A percentile compares a stretch with the other conserved stretches of the same genome.
These are phyloP conservation scores for Podila horticola DNA, from an alignment of 192 early-diverging fungal species.

Conservation along the genomic window DNA sequence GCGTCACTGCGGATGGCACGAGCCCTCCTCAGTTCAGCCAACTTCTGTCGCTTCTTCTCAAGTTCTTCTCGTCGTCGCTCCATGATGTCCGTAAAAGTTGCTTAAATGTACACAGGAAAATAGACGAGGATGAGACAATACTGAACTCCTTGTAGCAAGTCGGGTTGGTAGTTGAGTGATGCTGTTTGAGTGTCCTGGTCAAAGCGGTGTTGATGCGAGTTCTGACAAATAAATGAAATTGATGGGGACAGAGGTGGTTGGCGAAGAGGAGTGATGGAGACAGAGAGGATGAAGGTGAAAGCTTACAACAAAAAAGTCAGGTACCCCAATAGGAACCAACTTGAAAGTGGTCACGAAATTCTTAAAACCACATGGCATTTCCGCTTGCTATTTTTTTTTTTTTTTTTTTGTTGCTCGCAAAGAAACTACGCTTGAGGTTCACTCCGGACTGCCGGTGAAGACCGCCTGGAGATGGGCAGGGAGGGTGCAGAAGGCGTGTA, in stretches of 20 bases:
- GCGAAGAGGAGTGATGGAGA: slow-evolving; percentile 1
- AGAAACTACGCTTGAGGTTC: not conserved
- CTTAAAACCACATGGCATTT: no score
- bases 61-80: slow-evolving; percentile 82
- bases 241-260: not conserved
- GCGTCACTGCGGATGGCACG: slow-evolving; percentile 79
- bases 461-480: slow-evolving; percentile 34
- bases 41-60: slow-evolving; percentile 91
- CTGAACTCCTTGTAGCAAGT: not conserved
- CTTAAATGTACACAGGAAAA: not conserved
- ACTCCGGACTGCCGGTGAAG: slow-evolving; percentile 21
- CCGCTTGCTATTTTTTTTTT: no score
- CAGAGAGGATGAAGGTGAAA: slow-evolving; percentile 2
- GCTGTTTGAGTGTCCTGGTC: not conserved
- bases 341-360: no score
- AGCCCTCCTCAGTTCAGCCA: slow-evolving; percentile 86
- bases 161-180: not conserved
- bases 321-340: no score
- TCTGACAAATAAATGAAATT: not conserved
- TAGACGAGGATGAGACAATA: not conserved
- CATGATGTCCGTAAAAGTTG: slow-evolving; percentile 48
- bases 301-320: not conserved
- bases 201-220: not conserved
- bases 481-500: slow-evolving; percentile 46
- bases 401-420: not conserved